Conservation (phyloP, 805 yeast species). For the Wickerhamomyces rabaulensis region DNA sequence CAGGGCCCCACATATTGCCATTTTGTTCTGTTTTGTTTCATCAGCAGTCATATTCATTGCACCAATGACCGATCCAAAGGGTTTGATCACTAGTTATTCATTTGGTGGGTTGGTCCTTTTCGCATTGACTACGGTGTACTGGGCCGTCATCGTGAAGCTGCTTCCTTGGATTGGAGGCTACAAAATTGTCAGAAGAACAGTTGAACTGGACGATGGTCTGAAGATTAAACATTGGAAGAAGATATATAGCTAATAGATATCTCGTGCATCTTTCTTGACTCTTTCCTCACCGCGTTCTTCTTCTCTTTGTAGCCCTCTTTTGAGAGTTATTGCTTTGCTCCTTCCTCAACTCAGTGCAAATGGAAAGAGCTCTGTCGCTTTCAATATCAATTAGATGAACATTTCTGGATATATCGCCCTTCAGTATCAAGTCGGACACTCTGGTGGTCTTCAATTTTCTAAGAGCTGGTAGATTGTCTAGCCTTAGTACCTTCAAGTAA, state of each 20-base stretch:
- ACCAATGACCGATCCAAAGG: slow-evolving; percentile 9
- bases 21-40: slow-evolving; percentile 10
- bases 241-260: not conserved
- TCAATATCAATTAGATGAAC: too few relatives aligned
- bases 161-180: slow-evolving; percentile 14
- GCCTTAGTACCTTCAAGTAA: too few relatives aligned
- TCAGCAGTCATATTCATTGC: slow-evolving; percentile 7
- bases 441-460: too few relatives aligned
- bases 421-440: too few relatives aligned
- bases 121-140: slow-evolving; percentile 33
- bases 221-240: slow-evolving; percentile 9
- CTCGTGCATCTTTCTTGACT: too few relatives aligned
- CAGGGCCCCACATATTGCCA: slow-evolving; percentile 33
- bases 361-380: too few relatives aligned
- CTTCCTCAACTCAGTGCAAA: too few relatives aligned
- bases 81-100: slow-evolving; percentile 8
- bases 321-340: too few relatives aligned
- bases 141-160: slow-evolving; percentile 7
- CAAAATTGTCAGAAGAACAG: slow-evolving; percentile 5
- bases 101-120: slow-evolving; percentile 39
- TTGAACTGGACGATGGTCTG: slow-evolving; percentile 4
- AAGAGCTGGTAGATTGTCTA: too few relatives aligned
- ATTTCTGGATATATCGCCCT: too few relatives aligned
- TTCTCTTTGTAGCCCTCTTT: too few relatives aligned
- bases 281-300: too few relatives aligned